phyloP scores from a whole-genome alignment of 1,139 yeast species.

The Kodamaea anthophila region DNA sequence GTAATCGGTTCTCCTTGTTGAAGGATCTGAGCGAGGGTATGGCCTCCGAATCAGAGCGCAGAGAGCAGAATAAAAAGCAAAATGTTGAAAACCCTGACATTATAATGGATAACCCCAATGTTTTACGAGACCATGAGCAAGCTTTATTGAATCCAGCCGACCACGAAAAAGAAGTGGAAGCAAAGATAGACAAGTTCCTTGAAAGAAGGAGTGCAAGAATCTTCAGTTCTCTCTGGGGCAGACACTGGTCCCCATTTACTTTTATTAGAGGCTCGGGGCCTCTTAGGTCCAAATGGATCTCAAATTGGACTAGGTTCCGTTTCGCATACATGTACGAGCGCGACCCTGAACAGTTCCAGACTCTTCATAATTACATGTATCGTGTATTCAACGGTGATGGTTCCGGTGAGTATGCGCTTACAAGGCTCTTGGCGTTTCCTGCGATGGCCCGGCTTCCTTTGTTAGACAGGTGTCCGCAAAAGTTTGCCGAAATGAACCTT shows the following conservation, averaged over 20 bases:
- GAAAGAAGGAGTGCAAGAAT: conserved; percentile 18
- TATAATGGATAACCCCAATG: background rate
- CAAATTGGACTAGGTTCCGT: conserved; percentile 39
- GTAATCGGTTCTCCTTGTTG: conserved; percentile 23
- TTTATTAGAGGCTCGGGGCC: conserved; percentile 34
- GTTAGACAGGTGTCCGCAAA: conserved; percentile 37
- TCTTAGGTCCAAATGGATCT: conserved; percentile 29
- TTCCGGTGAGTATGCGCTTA: conserved; percentile 43
- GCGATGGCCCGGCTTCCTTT: conserved; percentile 40
- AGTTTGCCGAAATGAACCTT: conserved; percentile 29
- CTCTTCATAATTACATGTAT: conserved; percentile 38
- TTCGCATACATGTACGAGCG: conserved; percentile 29
- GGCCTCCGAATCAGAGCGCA: conserved; percentile 2
- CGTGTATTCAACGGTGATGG: conserved; percentile 37
- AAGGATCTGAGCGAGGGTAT: conserved; percentile 1
- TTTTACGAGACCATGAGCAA: too few species aligned
- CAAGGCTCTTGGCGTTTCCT: conserved; percentile 34
- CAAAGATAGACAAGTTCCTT: conserved; percentile 5
- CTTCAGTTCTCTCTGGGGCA: conserved; percentile 30
- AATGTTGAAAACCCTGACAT: background rate
- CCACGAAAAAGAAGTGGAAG: conserved; percentile 7
- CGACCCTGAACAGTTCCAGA: conserved; percentile 27
- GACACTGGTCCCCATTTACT: conserved; percentile 34
- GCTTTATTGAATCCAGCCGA: conserved; percentile 1
- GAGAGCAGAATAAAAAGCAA: conserved; percentile 1